Conservation (phyloP, 1,284 basidiomycete genomes). For the Boletus semigastroideus region DNA sequence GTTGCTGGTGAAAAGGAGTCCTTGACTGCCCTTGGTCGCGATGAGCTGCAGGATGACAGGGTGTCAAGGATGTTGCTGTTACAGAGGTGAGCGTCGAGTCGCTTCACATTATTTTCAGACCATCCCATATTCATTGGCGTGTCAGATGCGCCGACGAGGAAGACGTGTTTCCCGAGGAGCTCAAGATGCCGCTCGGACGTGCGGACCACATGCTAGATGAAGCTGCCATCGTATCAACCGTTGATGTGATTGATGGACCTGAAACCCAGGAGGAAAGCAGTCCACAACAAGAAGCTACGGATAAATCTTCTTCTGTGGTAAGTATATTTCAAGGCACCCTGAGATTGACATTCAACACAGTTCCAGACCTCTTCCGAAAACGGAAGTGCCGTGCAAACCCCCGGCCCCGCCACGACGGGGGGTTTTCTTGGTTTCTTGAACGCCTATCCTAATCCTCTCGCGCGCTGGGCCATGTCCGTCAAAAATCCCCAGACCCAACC, state of each 20-base stretch:
- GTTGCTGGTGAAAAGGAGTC: conserved; percentile 77
- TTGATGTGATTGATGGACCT: conserved; percentile 28
- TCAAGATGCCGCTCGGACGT: conserved; percentile 63
- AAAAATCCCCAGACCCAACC: conserved; percentile 13
- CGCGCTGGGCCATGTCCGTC: conserved; percentile 33
- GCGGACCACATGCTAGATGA: conserved; percentile 57
- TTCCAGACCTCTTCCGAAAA: conserved; percentile 26
- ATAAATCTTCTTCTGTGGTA: conserved; percentile 22
- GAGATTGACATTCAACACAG: not conserved
- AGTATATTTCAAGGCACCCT: conserved; percentile 4
- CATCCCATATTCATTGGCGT: conserved; percentile 4
- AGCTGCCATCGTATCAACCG: conserved; percentile 16
- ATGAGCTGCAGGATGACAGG: conserved; percentile 70
- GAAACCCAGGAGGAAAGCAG: conserved; percentile 34
- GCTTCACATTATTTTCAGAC: not conserved
- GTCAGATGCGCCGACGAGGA: conserved; percentile 26
- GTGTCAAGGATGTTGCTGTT: conserved; percentile 61
- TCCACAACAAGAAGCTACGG: conserved; percentile 19
- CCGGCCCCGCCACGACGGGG: conserved; percentile 16
- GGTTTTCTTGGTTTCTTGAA: conserved; percentile 46
- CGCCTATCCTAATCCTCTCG: conserved; percentile 44
- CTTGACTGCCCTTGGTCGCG: conserved; percentile 63
- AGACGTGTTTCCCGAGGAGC: conserved; percentile 58
- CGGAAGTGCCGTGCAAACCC: conserved; percentile 25
- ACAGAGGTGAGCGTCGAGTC: conserved; percentile 46